Evolutionary conservation across 192 early-diverging fungal species (phyloP).

Genomic region (Kappamyces sp.): DNA sequence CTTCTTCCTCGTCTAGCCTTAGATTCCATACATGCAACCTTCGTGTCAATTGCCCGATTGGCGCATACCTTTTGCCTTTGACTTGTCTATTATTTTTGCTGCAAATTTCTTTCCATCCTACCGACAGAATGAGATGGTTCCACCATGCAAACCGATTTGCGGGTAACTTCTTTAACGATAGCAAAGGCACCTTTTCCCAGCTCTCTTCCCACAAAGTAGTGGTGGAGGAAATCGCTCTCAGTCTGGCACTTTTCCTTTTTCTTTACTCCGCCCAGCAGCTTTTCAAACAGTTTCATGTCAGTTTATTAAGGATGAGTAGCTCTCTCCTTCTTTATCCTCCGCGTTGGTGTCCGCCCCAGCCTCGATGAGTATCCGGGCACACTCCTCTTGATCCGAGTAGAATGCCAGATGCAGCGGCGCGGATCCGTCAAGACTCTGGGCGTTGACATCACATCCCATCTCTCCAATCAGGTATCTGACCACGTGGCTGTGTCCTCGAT

Average conservation of each 20-base stretch:
- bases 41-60: not conserved
- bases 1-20: constrained; percentile 50
- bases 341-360: too few relatives aligned
- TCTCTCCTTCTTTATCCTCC: too few relatives aligned
- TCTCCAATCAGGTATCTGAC: constrained; percentile 5
- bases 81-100: constrained; percentile 69
- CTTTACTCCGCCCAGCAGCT: not conserved
- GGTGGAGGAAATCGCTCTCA: constrained; percentile 16
- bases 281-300: too few relatives aligned
- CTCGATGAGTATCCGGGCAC: too few relatives aligned
- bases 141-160: constrained; percentile 58
- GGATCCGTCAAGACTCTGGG: too few relatives aligned
- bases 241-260: not conserved
- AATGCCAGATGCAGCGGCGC: too few relatives aligned
- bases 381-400: too few relatives aligned
- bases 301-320: too few relatives aligned
- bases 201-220: constrained; percentile 27
- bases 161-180: not conserved
- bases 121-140: constrained; percentile 36
- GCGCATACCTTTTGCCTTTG: constrained; percentile 27
- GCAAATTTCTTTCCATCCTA: constrained; percentile 55
- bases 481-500: constrained; percentile 6
- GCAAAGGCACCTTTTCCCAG: constrained; percentile 36
- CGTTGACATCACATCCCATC: too few relatives aligned
- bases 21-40: not conserved